phyloP scores from a whole-genome alignment of 495 filamentous ascomycete genomes.

The Entonaema liquescens region DNA sequence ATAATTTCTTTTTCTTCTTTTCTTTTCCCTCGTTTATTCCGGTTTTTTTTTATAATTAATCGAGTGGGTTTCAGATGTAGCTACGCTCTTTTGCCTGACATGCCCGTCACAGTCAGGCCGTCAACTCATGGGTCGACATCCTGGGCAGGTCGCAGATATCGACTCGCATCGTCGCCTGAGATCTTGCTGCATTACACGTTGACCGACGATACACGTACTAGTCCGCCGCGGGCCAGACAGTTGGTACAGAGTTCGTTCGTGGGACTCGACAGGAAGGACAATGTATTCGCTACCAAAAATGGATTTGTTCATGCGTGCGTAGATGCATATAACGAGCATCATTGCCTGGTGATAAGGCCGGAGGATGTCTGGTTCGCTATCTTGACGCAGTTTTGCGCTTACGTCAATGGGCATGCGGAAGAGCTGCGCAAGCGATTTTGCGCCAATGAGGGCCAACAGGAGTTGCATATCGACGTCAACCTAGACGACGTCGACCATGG shows the following conservation, averaged over 20 bases:
- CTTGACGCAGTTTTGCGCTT: conserved; percentile 62
- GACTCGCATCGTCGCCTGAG: conserved; percentile 36
- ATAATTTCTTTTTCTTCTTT: not conserved
- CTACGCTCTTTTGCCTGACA: conserved; percentile 36
- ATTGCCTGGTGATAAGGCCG: conserved; percentile 64
- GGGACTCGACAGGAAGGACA: conserved; percentile 40
- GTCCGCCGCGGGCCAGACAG: conserved; percentile 37
- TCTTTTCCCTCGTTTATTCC: not conserved
- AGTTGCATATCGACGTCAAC: conserved; percentile 52
- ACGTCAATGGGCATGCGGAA: conserved; percentile 81
- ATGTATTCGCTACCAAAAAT: conserved; percentile 53
- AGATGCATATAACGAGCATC: conserved; percentile 63
- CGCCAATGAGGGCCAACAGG: conserved; percentile 72
- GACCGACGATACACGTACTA: conserved; percentile 40
- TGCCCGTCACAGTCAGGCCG: conserved; percentile 42
- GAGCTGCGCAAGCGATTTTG: conserved; percentile 87
- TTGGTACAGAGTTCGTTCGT: conserved; percentile 49
- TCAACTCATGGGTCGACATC: conserved; percentile 41
- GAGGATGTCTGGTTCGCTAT: conserved; percentile 71
- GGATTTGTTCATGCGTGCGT: conserved; percentile 62
- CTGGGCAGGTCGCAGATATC: conserved; percentile 41
- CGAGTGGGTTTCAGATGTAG: conserved; percentile 39
- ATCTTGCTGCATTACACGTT: conserved; percentile 39
- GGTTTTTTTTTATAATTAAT: conserved; percentile 5
- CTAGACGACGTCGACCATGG: conserved; percentile 51